These are phyloP conservation scores for Glomus cerebriforme DNA, from an alignment of 192 early-diverging fungal genomes.

Conservation along the genomic window DNA sequence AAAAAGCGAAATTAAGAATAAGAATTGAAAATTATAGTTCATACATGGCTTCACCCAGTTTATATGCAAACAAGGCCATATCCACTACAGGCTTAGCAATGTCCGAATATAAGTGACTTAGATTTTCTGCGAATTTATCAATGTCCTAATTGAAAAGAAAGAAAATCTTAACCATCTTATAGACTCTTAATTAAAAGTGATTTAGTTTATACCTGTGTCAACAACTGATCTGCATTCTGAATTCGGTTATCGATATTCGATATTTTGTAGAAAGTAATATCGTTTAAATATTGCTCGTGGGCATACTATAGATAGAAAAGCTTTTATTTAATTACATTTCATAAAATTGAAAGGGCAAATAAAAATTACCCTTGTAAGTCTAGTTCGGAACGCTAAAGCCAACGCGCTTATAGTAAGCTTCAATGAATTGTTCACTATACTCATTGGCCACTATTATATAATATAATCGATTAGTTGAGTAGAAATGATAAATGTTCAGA, in stretches of 20 bases:
- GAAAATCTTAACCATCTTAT: background rate
- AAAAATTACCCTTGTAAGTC: conserved; percentile 52
- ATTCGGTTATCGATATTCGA: conserved; percentile 79
- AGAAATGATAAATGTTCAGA: too few relatives aligned
- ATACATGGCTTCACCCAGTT: conserved; percentile 67
- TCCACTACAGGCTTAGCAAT: conserved; percentile 76
- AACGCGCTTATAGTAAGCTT: conserved; percentile 60
- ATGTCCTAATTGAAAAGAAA: conserved; percentile 50
- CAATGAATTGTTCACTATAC: conserved; percentile 64
- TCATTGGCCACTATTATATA: conserved; percentile 58
- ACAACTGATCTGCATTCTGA: conserved; percentile 71
- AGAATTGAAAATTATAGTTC: conserved; percentile 15
- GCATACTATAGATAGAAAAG: conserved; percentile 42
- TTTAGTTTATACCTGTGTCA: conserved; percentile 47
- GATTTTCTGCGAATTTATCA: conserved; percentile 69
- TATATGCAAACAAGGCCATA: conserved; percentile 74
- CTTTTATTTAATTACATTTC: background rate
- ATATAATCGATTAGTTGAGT: background rate
- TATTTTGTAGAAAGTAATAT: conserved; percentile 82
- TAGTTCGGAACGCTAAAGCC: conserved; percentile 57
- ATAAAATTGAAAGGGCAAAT: background rate
- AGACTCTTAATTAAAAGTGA: background rate
- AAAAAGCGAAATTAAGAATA: background rate
- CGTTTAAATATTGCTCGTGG: conserved; percentile 70
- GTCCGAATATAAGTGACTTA: conserved; percentile 74